These are phyloP conservation scores for Chytriomyces confervae DNA, from an alignment of 192 early-diverging fungal genomes.

Conservation along the genomic window DNA sequence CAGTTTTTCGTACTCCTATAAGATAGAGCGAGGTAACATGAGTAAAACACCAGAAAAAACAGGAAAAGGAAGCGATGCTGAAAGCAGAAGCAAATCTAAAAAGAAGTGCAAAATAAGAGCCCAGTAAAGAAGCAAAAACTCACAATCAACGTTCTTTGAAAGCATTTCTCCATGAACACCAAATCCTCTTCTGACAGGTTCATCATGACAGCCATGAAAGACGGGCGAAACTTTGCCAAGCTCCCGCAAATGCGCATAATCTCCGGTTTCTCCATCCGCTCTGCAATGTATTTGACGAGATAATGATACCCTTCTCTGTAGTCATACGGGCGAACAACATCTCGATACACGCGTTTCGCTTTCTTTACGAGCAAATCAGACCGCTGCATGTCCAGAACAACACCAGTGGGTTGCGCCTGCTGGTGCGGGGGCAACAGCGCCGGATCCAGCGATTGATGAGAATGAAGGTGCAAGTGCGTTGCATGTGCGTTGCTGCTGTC, in stretches of 20 bases:
- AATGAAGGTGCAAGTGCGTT: constrained; percentile 28
- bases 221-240: constrained; percentile 88
- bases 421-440: constrained; percentile 17
- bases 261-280: constrained; percentile 83
- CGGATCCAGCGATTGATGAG: neutral
- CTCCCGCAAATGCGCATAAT: constrained; percentile 89
- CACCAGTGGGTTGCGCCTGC: constrained; percentile 25
- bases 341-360: constrained; percentile 76
- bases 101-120: no score
- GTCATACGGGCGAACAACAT: constrained; percentile 82
- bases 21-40: neutral
- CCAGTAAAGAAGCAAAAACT: constrained; percentile 42
- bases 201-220: constrained; percentile 92
- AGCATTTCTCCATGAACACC: constrained; percentile 96
- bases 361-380: constrained; percentile 12
- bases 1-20: constrained; percentile 92
- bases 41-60: no score
- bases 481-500: constrained; percentile 49
- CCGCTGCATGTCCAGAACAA: constrained; percentile 3
- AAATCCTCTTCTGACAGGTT: constrained; percentile 93
- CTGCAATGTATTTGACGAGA: constrained; percentile 79
- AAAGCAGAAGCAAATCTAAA: no score
- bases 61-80: no score
- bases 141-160: constrained; percentile 80
- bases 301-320: constrained; percentile 95